Evolutionary conservation across 306 rosid genomes (phyloP).

Genomic region (Lagenaria siceraria): DNA sequence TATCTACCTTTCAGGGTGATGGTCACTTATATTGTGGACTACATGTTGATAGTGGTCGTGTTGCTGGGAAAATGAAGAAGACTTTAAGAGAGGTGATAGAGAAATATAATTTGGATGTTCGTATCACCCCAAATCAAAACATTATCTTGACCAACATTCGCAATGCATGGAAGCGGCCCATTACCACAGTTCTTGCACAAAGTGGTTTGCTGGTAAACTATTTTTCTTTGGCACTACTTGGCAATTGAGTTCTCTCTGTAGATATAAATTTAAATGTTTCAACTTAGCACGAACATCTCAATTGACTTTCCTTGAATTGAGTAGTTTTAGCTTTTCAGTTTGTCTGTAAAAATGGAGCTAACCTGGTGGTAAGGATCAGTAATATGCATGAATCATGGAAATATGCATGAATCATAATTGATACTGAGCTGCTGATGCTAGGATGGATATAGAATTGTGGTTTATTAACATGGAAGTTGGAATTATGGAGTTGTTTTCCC

Average conservation of each 20-base stretch:
- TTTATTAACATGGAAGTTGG: not conserved
- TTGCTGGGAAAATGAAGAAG: constrained; percentile 77
- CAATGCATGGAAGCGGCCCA: constrained; percentile 80
- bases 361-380: too few species aligned
- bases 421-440: not conserved
- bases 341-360: not conserved
- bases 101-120: constrained; percentile 64
- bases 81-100: constrained; percentile 78
- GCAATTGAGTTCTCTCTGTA: not conserved
- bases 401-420: not conserved
- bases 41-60: constrained; percentile 84
- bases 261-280: not conserved
- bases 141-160: constrained; percentile 79
- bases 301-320: not conserved
- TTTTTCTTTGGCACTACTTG: constrained; percentile 4
- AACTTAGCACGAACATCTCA: not conserved
- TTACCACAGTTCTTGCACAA: constrained; percentile 75
- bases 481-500: not conserved
- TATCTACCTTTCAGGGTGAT: constrained; percentile 49
- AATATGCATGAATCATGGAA: not conserved
- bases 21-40: constrained; percentile 80
- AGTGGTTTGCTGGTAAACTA: constrained; percentile 85
- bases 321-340: not conserved
- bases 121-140: constrained; percentile 92
- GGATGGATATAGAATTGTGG: not conserved